Conservation (phyloP, 192 early-diverging fungal genomes). For the Jimgerdemannia flammicorona region DNA sequence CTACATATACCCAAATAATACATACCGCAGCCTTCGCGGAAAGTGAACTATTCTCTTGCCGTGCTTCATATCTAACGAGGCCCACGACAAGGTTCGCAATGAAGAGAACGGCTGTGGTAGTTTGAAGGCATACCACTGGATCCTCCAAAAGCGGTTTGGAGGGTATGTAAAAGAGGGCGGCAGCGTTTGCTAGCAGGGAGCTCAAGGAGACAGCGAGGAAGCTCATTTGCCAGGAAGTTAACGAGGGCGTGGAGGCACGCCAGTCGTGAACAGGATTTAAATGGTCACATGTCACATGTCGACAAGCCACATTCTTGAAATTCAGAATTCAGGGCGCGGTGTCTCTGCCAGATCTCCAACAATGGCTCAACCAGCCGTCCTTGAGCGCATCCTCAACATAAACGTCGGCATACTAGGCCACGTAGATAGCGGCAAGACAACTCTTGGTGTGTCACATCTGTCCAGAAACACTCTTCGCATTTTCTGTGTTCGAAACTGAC, state of each 20-base stretch:
- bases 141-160: background rate
- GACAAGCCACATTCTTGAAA: background rate
- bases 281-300: too few species aligned
- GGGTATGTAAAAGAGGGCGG: background rate
- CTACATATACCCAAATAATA: background rate
- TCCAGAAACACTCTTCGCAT: background rate
- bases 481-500: background rate
- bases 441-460: background rate
- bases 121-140: background rate
- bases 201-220: background rate
- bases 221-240: background rate
- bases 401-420: slow-evolving; percentile 7
- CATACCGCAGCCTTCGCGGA: background rate
- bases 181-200: background rate
- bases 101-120: background rate
- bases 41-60: background rate
- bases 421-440: slow-evolving; percentile 4
- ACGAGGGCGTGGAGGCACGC: too few species aligned
- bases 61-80: background rate
- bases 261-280: too few species aligned
- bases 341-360: too few species aligned
- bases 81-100: background rate
- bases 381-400: background rate
- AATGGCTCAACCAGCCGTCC: background rate
- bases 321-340: background rate